A percentile compares a stretch with the other conserved stretches of the same genome.
These are phyloP conservation scores for Pseudognaphalium luteoalbum DNA, from an alignment of 129 eudicot genomes.

Conservation along the genomic window DNA sequence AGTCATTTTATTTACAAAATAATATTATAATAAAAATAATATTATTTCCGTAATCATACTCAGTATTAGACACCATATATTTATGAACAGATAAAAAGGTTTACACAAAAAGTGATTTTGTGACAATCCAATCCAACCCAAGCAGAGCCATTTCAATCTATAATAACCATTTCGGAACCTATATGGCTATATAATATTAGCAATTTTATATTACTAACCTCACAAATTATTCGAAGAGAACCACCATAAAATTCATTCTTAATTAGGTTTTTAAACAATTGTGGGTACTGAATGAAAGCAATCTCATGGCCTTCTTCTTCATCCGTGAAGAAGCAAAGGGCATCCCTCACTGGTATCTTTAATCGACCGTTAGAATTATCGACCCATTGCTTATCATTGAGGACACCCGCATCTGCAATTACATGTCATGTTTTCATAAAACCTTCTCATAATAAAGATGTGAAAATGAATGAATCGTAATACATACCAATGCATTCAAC, in stretches of 20 bases:
- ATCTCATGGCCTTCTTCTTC: constrained; percentile 70
- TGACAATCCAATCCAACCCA: too few relatives aligned
- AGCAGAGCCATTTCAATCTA: too few relatives aligned
- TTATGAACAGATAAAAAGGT: too few relatives aligned
- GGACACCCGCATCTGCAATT: constrained; percentile 79
- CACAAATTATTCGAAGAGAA: constrained; percentile 34
- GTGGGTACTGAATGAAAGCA: constrained; percentile 84
- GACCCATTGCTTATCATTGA: constrained; percentile 77
- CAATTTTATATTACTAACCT: constrained; percentile 37
- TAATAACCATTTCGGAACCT: background rate
- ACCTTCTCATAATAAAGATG: background rate
- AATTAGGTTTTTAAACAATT: constrained; percentile 58
- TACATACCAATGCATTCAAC: constrained; percentile 85
- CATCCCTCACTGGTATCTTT: constrained; percentile 64
- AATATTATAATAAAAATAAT: too few relatives aligned
- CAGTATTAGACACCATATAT: too few relatives aligned
- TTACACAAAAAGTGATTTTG: too few relatives aligned
- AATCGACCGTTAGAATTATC: constrained; percentile 82
- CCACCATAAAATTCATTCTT: constrained; percentile 70
- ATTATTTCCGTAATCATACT: too few relatives aligned
- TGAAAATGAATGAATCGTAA: background rate
- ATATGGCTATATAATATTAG: background rate
- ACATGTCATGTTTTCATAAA: background rate
- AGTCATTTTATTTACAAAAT: background rate
- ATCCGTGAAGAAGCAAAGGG: constrained; percentile 93